Evolutionary conservation across 169 alveolate genomes (phyloP), one percentile per base, ranked within the genome.

Genomic region (Hepatocystis sp.): DNA sequence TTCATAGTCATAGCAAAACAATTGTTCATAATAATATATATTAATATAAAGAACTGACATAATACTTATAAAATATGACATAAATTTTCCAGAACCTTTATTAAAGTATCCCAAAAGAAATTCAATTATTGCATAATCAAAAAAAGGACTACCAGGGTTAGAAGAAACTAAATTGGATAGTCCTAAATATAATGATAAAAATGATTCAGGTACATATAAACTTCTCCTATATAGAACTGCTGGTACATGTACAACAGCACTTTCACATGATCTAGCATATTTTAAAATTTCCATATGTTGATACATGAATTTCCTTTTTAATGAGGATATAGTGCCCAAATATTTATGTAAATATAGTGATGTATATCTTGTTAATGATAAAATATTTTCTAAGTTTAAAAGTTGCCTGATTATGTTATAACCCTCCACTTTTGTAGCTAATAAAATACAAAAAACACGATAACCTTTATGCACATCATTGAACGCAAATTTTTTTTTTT

Each of bases 121-220:
- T 17, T 63, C 89, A 3, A 81, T 63, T 17, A 81, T 63, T 4
- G 89, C 66, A 42, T 46, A 63, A 17, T 81, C 89, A 52, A 81
- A 81, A 63, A 81, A 81, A 5, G 89, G 89, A 63, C 89, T 81
- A 34, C 61, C 17, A 19, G 84, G 84, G 32, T 81, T 60, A n/a
- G 89, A 81, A 10, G 84, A 81, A 17, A 81, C 89, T 63, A 81
- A 81, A 36, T 81, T 81, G 3, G 89, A 81, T 19, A 81, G 13
- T 0, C 89, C 89, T 40, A 81, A 47, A 49, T 61, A 81, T 81
- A 81, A 81, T 47, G 89, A 81, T 53, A 81, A 63, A 52, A 81
- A 81, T 63, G 89, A 61, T 44, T 81, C 89, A 34, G 89, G 25
- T 34, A 81, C 1, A 15, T 81, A 81, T 11, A 63, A 17, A 39